These are phyloP conservation scores for Hymenoscyphus albidus DNA, from an alignment of 2,329 filamentous ascomycete species.

Conservation along the genomic window DNA sequence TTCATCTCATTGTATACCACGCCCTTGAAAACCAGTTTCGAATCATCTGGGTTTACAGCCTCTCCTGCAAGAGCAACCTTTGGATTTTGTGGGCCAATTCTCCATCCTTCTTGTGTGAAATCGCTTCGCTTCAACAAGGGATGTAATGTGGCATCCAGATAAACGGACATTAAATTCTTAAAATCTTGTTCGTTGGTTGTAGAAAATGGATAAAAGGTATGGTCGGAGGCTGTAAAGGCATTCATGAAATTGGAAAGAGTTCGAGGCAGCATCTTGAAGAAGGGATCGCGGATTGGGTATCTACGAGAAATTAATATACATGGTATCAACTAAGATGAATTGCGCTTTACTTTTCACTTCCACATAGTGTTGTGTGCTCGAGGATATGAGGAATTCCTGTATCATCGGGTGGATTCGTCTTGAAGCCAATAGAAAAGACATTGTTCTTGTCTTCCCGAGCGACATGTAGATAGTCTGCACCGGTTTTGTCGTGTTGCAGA, in stretches of 20 bases:
- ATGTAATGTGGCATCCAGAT: slow-evolving; percentile 89
- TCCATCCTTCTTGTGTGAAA: slow-evolving; percentile 96
- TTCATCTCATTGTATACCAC: slow-evolving; percentile 99
- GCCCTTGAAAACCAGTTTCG: slow-evolving; percentile 86
- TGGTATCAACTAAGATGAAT: slow-evolving; percentile 10
- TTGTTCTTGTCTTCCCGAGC: slow-evolving; percentile 96
- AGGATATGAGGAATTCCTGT: slow-evolving; percentile 96
- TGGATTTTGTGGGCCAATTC: slow-evolving; percentile 88
- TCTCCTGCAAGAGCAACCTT: slow-evolving; percentile 42
- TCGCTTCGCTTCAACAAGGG: slow-evolving; percentile 86
- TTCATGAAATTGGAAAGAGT: slow-evolving; percentile 99
- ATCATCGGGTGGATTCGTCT: slow-evolving; percentile 95
- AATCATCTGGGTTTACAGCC: slow-evolving; percentile 48
- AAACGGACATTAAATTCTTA: slow-evolving; percentile 92
- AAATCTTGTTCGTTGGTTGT: slow-evolving; percentile 96
- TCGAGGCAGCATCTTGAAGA: slow-evolving; percentile 99
- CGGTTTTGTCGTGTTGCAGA: slow-evolving; percentile 89
- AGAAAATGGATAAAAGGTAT: slow-evolving; percentile 96
- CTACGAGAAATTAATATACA: slow-evolving; percentile 45
- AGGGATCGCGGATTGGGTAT: slow-evolving; percentile 96
- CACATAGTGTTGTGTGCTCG: slow-evolving; percentile 95
- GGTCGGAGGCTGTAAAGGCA: slow-evolving; percentile 91
- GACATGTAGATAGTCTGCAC: slow-evolving; percentile 93
- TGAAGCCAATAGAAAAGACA: slow-evolving; percentile 99
- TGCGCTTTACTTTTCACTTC: slow-evolving; percentile 73